Evolutionary conservation across 2,329 filamentous ascomycete species (phyloP).

Genomic region (Biscogniauxia mediterranea): DNA sequence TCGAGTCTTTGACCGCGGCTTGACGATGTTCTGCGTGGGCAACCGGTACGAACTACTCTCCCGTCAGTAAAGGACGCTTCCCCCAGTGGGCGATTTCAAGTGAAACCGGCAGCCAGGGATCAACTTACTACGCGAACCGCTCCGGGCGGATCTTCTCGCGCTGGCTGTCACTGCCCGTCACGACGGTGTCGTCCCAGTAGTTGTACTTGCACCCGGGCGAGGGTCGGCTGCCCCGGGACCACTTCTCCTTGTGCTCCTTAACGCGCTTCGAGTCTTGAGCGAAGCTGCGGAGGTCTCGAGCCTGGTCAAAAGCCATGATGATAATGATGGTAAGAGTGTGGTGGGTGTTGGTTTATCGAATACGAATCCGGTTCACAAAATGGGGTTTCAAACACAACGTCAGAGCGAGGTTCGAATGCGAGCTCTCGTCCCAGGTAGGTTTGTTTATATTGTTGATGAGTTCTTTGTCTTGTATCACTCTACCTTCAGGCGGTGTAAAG

Average conservation of each 20-base stretch:
- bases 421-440: conserved; percentile 5
- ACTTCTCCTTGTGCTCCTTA: conserved; percentile 43
- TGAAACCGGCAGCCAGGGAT: conserved; percentile 3
- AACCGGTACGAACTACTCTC: conserved; percentile 12
- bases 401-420: not conserved
- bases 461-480: not conserved
- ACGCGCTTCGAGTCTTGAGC: conserved; percentile 42
- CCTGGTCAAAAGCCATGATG: conserved; percentile 31
- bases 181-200: conserved; percentile 7
- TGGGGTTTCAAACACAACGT: not conserved
- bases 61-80: conserved; percentile 4
- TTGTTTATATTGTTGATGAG: conserved; percentile 5
- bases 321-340: conserved; percentile 2
- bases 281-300: conserved; percentile 44
- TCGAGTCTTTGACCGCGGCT: conserved; percentile 25
- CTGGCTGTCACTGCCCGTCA: conserved; percentile 31
- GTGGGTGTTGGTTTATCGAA: not conserved
- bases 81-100: not conserved
- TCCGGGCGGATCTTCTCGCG: conserved; percentile 37
- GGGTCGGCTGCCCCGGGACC: conserved; percentile 38
- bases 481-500: conserved; percentile 2
- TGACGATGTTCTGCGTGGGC: conserved; percentile 38
- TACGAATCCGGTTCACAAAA: not conserved
- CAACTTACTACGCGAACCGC: conserved; percentile 34
- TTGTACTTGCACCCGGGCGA: conserved; percentile 25